A percentile compares a stretch with the other conserved stretches of the same genome.
Evolutionary conservation across 805 yeast species (phyloP).

Genomic region (Zygoascus flipseniorum): DNA sequence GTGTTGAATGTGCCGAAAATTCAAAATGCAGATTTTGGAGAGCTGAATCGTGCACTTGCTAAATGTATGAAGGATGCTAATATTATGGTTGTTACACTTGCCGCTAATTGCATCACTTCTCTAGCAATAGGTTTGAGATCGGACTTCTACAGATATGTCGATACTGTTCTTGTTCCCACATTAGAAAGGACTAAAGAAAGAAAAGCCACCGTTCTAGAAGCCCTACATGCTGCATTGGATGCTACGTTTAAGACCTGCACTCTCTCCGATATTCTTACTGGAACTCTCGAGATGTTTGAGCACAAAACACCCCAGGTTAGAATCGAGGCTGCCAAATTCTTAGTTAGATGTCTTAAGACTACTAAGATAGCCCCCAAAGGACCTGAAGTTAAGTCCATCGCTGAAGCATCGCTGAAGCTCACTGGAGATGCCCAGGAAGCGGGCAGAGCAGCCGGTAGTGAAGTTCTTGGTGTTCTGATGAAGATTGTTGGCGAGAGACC

Average conservation of each 20-base stretch:
- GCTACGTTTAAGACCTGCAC: conserved; percentile 48
- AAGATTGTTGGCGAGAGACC: conserved; percentile 73
- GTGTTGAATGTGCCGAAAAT: conserved; percentile 44
- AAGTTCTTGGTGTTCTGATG: conserved; percentile 71
- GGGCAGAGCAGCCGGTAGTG: conserved; percentile 69
- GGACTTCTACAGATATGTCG: conserved; percentile 47
- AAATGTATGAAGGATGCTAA: conserved; percentile 82
- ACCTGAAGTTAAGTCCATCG: conserved; percentile 48
- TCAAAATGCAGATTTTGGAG: conserved; percentile 53
- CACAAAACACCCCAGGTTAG: conserved; percentile 81
- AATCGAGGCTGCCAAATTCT: conserved; percentile 56
- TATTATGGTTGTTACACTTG: conserved; percentile 71
- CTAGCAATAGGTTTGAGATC: conserved; percentile 58
- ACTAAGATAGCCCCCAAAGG: conserved; percentile 42
- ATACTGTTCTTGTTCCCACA: conserved; percentile 47
- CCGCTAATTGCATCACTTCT: conserved; percentile 55
- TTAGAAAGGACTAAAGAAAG: conserved; percentile 84
- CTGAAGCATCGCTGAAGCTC: conserved; percentile 50
- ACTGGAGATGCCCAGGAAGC: conserved; percentile 79
- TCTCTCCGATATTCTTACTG: conserved; percentile 49
- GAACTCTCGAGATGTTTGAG: conserved; percentile 47
- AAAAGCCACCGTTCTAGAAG: conserved; percentile 67
- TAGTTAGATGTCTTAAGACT: conserved; percentile 52
- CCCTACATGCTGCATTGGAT: conserved; percentile 58
- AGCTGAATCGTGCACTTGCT: conserved; percentile 53